These are phyloP conservation scores for Echium plantagineum DNA, from an alignment of 257 asterid species.

Conservation along the genomic window DNA sequence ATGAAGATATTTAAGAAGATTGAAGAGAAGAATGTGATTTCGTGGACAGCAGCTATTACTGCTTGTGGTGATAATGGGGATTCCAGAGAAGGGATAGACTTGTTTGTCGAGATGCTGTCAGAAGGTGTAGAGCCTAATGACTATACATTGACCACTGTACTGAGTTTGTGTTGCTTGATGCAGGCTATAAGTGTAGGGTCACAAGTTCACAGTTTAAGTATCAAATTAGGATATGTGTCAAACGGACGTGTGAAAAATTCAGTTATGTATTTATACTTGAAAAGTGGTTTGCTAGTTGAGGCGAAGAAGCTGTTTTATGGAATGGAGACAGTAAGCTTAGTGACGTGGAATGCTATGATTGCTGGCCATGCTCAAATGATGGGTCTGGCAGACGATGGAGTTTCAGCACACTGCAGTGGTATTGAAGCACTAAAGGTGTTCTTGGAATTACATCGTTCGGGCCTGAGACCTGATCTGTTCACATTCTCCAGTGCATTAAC, in stretches of 20 bases:
- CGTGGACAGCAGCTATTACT: constrained; percentile 70
- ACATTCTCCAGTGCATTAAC: constrained; percentile 65
- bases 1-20: constrained; percentile 45
- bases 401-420: constrained; percentile 48
- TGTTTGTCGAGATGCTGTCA: constrained; percentile 55
- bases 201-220: constrained; percentile 61
- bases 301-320: constrained; percentile 70
- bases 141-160: constrained; percentile 55
- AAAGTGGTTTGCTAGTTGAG: constrained; percentile 42
- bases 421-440: constrained; percentile 63
- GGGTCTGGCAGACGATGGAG: constrained; percentile 31
- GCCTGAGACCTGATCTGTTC: constrained; percentile 67
- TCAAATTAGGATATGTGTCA: constrained; percentile 50
- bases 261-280: constrained; percentile 74
- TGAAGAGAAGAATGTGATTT: constrained; percentile 61
- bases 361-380: constrained; percentile 74
- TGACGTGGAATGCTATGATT: constrained; percentile 88
- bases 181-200: constrained; percentile 49
- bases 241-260: constrained; percentile 46
- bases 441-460: constrained; percentile 42
- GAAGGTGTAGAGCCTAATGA: constrained; percentile 59
- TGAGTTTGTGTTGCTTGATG: constrained; percentile 66
- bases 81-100: constrained; percentile 48
- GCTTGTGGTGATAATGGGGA: constrained; percentile 77
- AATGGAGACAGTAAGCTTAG: constrained; percentile 40